Evolutionary conservation across 768 basidiomycete genomes (phyloP).

Genomic region (Boletales sp.): DNA sequence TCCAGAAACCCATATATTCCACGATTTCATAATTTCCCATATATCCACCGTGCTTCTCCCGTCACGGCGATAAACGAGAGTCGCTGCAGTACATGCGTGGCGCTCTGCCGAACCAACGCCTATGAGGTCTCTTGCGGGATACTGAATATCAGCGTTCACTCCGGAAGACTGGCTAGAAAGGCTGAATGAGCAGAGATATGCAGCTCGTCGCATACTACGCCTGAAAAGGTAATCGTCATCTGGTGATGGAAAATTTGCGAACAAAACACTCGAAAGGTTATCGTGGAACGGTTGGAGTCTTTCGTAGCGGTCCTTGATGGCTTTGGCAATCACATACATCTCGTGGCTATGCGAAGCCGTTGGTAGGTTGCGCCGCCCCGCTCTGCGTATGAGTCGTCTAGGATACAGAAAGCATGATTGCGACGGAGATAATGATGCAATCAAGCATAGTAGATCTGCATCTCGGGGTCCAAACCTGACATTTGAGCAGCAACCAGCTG

Average conservation of each 20-base stretch:
- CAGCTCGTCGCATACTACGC: slow-evolving; percentile 12
- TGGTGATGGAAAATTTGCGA: not conserved
- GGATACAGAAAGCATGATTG: slow-evolving; percentile 4
- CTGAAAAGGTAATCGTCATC: slow-evolving; percentile 4
- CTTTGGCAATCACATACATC: slow-evolving; percentile 18
- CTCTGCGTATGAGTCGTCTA: slow-evolving; percentile 37
- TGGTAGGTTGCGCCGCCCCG: slow-evolving; percentile 26
- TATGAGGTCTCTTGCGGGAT: slow-evolving; percentile 6
- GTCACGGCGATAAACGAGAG: not conserved
- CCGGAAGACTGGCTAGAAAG: not conserved
- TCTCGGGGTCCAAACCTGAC: slow-evolving; percentile 29
- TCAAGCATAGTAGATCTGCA: slow-evolving; percentile 27
- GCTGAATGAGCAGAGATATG: slow-evolving; percentile 7
- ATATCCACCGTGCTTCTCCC: not conserved
- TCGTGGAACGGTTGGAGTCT: slow-evolving; percentile 8
- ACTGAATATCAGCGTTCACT: slow-evolving; percentile 1
- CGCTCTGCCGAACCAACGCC: not conserved
- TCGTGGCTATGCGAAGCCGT: slow-evolving; percentile 27
- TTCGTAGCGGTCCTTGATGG: slow-evolving; percentile 25
- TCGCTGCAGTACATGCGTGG: slow-evolving; percentile 3
- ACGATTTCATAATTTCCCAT: not conserved
- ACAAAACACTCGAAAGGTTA: not conserved
- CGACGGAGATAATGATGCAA: slow-evolving; percentile 31
- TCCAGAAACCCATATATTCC: not conserved
- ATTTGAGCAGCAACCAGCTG: slow-evolving; percentile 37